A percentile compares a stretch with the other conserved stretches of the same genome.
phyloP scores from a whole-genome alignment of 2,329 filamentous ascomycete species.

The Claviceps humidiphila region DNA sequence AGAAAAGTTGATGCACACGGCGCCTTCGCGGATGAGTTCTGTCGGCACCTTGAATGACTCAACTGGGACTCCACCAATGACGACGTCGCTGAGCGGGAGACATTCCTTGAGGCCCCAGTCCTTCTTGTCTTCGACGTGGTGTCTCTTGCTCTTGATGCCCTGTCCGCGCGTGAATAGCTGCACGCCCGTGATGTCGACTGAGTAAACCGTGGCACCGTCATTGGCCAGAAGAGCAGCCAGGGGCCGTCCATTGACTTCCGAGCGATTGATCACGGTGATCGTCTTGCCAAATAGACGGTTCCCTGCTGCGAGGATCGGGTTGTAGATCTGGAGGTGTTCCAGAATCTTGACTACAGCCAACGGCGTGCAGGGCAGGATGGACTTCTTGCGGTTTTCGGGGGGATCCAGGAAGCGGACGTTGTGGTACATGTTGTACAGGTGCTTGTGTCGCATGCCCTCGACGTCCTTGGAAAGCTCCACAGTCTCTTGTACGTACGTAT shows the following conservation, averaged over 20 bases:
- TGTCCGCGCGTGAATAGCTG: constrained; percentile 85
- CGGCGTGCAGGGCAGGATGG: constrained; percentile 87
- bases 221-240: constrained; percentile 89
- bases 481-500: constrained; percentile 92
- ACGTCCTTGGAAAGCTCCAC: constrained; percentile 87
- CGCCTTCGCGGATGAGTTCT: constrained; percentile 71
- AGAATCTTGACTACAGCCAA: constrained; percentile 94
- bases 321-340: constrained; percentile 92
- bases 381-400: constrained; percentile 67
- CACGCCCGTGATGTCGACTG: constrained; percentile 80
- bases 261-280: constrained; percentile 91
- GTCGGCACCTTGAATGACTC: constrained; percentile 84
- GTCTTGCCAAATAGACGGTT: constrained; percentile 89
- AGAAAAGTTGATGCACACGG: constrained; percentile 98
- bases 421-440: constrained; percentile 99
- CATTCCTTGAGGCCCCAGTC: constrained; percentile 70
- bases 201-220: constrained; percentile 91
- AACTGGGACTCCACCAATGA: constrained; percentile 83
- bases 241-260: constrained; percentile 87
- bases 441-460: constrained; percentile 83
- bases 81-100: constrained; percentile 78
- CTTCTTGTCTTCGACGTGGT: constrained; percentile 75
- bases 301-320: constrained; percentile 81
- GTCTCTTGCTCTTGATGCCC: constrained; percentile 71
- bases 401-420: constrained; percentile 89